These are phyloP conservation scores for Hansfordia pulvinata DNA, from an alignment of 2,329 filamentous ascomycete species.

Conservation along the genomic window DNA sequence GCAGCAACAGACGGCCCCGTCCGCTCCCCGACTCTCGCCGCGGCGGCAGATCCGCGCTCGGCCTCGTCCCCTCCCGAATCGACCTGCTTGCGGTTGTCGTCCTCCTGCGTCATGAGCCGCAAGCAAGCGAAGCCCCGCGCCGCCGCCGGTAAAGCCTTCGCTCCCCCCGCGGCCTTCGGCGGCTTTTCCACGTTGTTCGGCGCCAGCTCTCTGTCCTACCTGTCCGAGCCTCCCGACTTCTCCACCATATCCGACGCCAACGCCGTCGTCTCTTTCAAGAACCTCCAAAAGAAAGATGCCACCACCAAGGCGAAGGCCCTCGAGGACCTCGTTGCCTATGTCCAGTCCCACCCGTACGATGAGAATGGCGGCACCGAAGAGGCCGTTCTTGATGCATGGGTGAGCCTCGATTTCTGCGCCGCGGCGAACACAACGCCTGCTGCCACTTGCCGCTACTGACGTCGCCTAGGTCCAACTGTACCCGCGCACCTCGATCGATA, in stretches of 20 bases:
- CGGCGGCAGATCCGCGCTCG: too few relatives aligned
- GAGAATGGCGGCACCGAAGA: constrained; percentile 58
- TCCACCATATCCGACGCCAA: constrained; percentile 65
- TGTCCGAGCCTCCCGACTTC: constrained; percentile 75
- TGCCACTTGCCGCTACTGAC: constrained; percentile 11
- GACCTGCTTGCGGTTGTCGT: not conserved
- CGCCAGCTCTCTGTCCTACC: constrained; percentile 59
- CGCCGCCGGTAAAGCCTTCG: constrained; percentile 12
- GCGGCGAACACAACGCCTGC: too few relatives aligned
- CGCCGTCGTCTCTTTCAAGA: constrained; percentile 82
- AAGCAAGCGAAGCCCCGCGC: constrained; percentile 14
- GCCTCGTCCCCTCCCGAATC: too few relatives aligned
- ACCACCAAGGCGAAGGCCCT: constrained; percentile 85
- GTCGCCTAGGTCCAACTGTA: constrained; percentile 64
- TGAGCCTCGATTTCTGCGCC: too few relatives aligned
- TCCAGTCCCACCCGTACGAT: constrained; percentile 39
- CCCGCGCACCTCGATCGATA: constrained; percentile 81
- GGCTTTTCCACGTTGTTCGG: constrained; percentile 24
- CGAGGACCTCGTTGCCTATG: constrained; percentile 63
- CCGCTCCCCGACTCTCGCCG: too few relatives aligned
- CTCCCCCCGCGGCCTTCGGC: constrained; percentile 23
- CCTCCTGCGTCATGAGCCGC: constrained; percentile 13
- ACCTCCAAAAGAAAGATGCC: constrained; percentile 81
- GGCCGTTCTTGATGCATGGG: constrained; percentile 77
- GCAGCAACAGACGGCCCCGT: too few relatives aligned